Evolutionary conservation across 1,284 basidiomycete species (phyloP), one percentile per base, ranked within the genome.

Genomic region (Heterobasidion irregulare): DNA sequence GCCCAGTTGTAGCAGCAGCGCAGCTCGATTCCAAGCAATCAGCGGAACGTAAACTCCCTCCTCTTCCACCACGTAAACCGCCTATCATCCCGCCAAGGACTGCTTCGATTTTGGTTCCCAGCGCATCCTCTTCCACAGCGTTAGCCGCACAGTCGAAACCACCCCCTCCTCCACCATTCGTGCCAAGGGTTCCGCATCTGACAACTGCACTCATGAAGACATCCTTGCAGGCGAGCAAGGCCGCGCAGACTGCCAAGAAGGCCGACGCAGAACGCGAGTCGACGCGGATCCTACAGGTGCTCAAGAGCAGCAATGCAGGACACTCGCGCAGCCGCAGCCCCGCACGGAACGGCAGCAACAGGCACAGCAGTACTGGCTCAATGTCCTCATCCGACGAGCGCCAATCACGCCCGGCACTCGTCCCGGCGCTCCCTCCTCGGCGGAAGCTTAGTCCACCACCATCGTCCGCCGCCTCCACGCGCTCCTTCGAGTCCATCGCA

Each of bases 211-310:
- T 89, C 19, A 89, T 89, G 66, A 79, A 79, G 57, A 86, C 88
- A 64, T 82, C 80, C 19, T 70, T 89, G 1, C 80, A 85, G 54
- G 87, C 87, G 2, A 83, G 78, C 54, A 84, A 84, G 59, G 77
- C 79, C 0, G 87, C 79, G 3, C 81, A 86, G 65, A 77, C 76
- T 8, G 71, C 86, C 66, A 86, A 87, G 66, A 78, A 78, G 53
- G 82, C 79, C 0, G 83, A 88, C 61, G 79, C 80, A 49, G 75
- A 78, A 57, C 71, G 86, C n/a, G 84, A 85, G 64, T 77, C 79
- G 58, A 82, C 85, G 63, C 74, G 86, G 16, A 76, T 87, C n/a
- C 69, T 87, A 56, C 80, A 84, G 62, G 82, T 89, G 6, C 73
- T 89, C 34, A 84, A 84, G 67, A 65, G 67, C 62, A 66, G 60